Evolutionary conservation across 805 yeast genomes (phyloP).

Genomic region (Starmerella scarabaei): DNA sequence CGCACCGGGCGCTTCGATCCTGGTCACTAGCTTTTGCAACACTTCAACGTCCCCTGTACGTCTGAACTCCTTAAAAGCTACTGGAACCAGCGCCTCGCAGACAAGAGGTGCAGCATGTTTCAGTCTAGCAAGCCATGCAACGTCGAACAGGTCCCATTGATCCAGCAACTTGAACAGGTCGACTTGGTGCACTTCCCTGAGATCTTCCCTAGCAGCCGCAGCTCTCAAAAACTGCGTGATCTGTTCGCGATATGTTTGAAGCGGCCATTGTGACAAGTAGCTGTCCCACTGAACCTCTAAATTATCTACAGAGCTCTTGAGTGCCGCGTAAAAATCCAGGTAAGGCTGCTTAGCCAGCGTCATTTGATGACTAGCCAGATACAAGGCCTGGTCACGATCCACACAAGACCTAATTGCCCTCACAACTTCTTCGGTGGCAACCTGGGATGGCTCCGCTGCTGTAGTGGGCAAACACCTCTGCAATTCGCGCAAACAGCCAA

Average conservation of each 20-base stretch:
- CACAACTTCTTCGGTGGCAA: background rate
- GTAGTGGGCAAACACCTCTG: background rate
- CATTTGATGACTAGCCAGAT: conserved; percentile 11
- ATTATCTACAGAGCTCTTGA: background rate
- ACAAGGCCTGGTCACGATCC: conserved; percentile 4
- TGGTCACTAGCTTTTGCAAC: background rate
- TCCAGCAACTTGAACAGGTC: conserved; percentile 11
- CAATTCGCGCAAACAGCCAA: conserved; percentile 3
- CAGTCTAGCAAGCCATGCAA: conserved; percentile 9
- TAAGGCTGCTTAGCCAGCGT: conserved; percentile 6
- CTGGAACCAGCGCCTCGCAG: conserved; percentile 10
- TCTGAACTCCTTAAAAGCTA: background rate
- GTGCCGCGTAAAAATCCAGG: conserved; percentile 4
- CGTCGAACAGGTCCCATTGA: conserved; percentile 1
- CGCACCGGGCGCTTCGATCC: conserved; percentile 12
- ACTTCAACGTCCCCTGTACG: background rate
- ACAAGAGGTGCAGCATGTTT: conserved; percentile 6
- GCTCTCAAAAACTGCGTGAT: conserved; percentile 1
- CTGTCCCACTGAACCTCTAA: background rate
- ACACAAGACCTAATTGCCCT: background rate
- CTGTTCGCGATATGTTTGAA: conserved; percentile 1
- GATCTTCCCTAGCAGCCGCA: conserved; percentile 1
- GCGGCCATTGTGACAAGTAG: conserved; percentile 4
- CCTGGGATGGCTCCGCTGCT: background rate
- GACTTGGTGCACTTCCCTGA: conserved; percentile 6